Evolutionary conservation across 1,284 basidiomycete genomes (phyloP).

Genomic region (Heterobasidion occidentale): DNA sequence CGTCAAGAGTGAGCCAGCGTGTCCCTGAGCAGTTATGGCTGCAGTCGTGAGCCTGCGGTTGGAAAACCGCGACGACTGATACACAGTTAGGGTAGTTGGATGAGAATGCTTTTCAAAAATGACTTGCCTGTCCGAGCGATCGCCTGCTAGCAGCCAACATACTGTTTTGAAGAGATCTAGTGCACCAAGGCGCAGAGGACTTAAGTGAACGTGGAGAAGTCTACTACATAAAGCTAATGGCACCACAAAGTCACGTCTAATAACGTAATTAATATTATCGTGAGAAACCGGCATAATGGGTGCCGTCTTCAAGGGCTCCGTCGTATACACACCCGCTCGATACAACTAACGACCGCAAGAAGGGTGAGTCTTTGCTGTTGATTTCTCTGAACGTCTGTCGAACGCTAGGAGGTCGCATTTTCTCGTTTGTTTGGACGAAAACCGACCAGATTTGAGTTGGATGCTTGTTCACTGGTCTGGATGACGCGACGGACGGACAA

Average conservation of each 20-base stretch:
- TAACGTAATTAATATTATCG: slow-evolving; percentile 1
- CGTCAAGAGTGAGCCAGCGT: neutral
- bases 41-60: neutral
- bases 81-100: neutral
- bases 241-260: too few species aligned
- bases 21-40: neutral
- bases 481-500: slow-evolving; percentile 25
- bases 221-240: too few species aligned
- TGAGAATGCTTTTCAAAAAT: neutral
- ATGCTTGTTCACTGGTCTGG: slow-evolving; percentile 25
- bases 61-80: neutral
- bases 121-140: slow-evolving; percentile 18
- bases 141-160: slow-evolving; percentile 22
- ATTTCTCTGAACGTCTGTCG: slow-evolving; percentile 5
- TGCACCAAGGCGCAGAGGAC: too few species aligned
- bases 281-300: neutral
- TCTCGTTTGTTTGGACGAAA: slow-evolving; percentile 8
- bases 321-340: slow-evolving; percentile 18
- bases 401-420: neutral
- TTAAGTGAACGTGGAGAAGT: too few species aligned
- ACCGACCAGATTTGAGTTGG: slow-evolving; percentile 24
- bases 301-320: neutral
- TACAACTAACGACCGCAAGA: slow-evolving; percentile 25
- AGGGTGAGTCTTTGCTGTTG: slow-evolving; percentile 28
- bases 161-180: neutral